These are phyloP conservation scores for Lactarius akahatsu DNA, from an alignment of 768 basidiomycete genomes.

Conservation along the genomic window DNA sequence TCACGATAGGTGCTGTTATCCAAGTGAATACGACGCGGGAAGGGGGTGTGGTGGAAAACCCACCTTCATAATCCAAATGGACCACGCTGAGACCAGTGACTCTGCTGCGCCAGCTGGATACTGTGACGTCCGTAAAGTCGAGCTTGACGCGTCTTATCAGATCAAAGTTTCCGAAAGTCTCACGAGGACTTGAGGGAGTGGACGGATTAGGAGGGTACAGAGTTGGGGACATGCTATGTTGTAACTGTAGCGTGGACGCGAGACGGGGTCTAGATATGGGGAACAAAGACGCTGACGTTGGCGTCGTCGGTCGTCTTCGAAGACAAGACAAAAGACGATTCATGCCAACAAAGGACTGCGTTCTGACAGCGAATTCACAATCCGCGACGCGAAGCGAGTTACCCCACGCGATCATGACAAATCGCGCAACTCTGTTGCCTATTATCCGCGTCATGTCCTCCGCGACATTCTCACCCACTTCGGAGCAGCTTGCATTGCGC, in stretches of 20 bases:
- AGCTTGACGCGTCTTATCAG: conserved; percentile 73
- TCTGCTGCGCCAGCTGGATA: conserved; percentile 88
- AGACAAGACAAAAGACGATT: conserved; percentile 21
- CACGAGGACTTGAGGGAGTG: neutral
- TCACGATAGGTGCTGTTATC: conserved; percentile 73
- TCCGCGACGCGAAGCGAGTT: neutral
- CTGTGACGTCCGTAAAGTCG: conserved; percentile 73
- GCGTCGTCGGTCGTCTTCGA: conserved; percentile 9
- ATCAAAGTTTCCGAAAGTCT: conserved; percentile 77
- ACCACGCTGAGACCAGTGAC: conserved; percentile 87
- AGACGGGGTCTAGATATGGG: conserved; percentile 15
- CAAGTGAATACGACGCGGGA: conserved; percentile 11
- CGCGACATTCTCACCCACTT: conserved; percentile 40
- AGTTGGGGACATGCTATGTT: conserved; percentile 21
- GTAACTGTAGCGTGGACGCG: conserved; percentile 9
- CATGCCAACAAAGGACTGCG: conserved; percentile 5
- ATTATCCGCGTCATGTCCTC: conserved; percentile 11
- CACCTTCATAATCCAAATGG: conserved; percentile 88
- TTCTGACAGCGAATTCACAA: neutral
- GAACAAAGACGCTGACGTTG: conserved; percentile 11
- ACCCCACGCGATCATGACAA: neutral
- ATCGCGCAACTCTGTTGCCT: neutral
- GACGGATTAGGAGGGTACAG: conserved; percentile 2
- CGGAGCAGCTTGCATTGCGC: conserved; percentile 56
- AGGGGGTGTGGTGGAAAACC: conserved; percentile 23